Evolutionary conservation across 148 eudicot species (phyloP), one percentile per base, ranked within the genome.

Genomic region (Polygonum maritimum): DNA sequence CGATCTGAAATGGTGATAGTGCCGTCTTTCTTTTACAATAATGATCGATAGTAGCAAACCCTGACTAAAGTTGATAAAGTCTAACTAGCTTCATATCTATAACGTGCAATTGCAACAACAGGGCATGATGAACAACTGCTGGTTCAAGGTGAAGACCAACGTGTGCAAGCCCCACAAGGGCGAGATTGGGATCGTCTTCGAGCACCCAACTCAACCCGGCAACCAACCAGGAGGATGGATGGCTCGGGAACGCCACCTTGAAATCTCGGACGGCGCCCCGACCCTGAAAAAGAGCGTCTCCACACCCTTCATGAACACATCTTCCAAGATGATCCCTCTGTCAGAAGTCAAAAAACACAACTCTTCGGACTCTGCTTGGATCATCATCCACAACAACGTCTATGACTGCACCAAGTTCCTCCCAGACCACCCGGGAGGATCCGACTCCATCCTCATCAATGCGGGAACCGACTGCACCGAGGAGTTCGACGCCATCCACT

Each of bases 121-220:
- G 98, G 98, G 98, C 0, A 95, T 95, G 98, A 95, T 92, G 98
- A 92, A 95, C 85, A 95, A 95, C 51, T 95, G 97, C 69, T 95
- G 98, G 98, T 95, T 95, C 84, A 87, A 94, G 9, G 96, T 92
- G 7, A 95, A 89, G 76, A 90, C 88, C 12, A 95, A 86, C 62
- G 81, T 95, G 83, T 92, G 97, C 91, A 88, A 88, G 79, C 92
- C 87, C 19, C 92, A 87, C 82, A 92, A 77, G 60, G 97, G 97
- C 2, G 97, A 95, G 73, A 88, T 92, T 26, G 94, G 92, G 21
- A 87, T 95, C 55, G 84, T 86, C 4, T 95, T 95, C 78, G 98
- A 95, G 83, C 98, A 95, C 87, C 98, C 98, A 41, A 95, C 98
- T 60, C 97, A 90, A 76, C 94, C 96, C 0, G 98, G 97, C 0